phyloP scores from a whole-genome alignment of 192 early-diverging fungal species.

The Anaeromyces robustus region DNA sequence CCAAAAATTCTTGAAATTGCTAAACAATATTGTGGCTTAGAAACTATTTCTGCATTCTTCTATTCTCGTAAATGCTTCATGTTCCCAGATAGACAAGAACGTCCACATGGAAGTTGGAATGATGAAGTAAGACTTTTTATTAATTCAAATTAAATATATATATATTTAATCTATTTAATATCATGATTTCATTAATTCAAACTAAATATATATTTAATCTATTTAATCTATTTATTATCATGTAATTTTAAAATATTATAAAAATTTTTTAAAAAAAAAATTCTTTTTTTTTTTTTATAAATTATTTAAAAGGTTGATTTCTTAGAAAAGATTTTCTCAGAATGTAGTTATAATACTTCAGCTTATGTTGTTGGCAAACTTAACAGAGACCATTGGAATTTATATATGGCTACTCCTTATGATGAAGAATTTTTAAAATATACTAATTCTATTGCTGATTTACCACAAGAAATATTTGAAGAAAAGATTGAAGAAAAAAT shows the following conservation, averaged over 20 bases:
- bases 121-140: slow-evolving; percentile 69
- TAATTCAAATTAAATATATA: too few relatives aligned
- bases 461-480: background rate
- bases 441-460: slow-evolving; percentile 18
- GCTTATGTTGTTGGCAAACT: slow-evolving; percentile 87
- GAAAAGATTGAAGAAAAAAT: slow-evolving; percentile 2
- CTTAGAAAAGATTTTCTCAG: slow-evolving; percentile 29
- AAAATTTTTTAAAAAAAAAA: too few relatives aligned
- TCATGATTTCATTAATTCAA: too few relatives aligned
- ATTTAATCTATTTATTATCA: too few relatives aligned
- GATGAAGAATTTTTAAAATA: background rate
- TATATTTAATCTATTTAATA: too few relatives aligned
- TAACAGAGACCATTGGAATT: slow-evolving; percentile 92
- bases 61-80: slow-evolving; percentile 94
- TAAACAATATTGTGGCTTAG: slow-evolving; percentile 33
- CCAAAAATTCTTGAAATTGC: slow-evolving; percentile 77
- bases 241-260: too few relatives aligned
- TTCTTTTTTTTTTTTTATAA: slow-evolving; percentile 19
- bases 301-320: slow-evolving; percentile 15
- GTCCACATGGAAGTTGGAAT: slow-evolving; percentile 81
- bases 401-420: slow-evolving; percentile 69
- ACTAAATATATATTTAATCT: too few relatives aligned
- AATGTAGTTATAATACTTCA: slow-evolving; percentile 25
- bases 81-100: slow-evolving; percentile 81
- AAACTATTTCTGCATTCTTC: slow-evolving; percentile 65